Conservation (phyloP, 2,329 filamentous ascomycete genomes). For the Beauveria sp. region DNA sequence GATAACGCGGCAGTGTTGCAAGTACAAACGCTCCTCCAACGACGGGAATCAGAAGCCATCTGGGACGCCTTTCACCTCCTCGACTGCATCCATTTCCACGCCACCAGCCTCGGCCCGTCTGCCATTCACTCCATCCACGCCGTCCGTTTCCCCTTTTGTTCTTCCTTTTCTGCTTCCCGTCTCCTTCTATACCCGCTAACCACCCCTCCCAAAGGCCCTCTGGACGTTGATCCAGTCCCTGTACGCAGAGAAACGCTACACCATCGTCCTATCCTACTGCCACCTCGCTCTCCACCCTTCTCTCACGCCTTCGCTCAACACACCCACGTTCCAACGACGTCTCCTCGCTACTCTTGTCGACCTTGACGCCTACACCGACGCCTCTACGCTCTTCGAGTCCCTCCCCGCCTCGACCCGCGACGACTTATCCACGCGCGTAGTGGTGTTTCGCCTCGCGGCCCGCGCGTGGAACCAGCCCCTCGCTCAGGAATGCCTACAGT, state of each 20-base stretch:
- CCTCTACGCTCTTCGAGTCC: constrained; percentile 36
- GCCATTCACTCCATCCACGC: neutral
- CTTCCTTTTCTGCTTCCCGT: neutral
- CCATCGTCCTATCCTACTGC: constrained; percentile 58
- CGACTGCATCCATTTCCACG: neutral
- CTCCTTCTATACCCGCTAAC: neutral
- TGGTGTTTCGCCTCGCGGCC: constrained; percentile 68
- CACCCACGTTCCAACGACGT: constrained; percentile 63
- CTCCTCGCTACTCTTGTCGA: constrained; percentile 62
- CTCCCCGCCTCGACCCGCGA: constrained; percentile 52
- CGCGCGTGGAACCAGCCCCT: constrained; percentile 47
- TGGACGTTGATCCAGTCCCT: neutral
- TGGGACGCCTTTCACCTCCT: constrained; percentile 7
- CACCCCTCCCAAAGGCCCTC: neutral
- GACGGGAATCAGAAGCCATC: neutral
- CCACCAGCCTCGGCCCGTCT: neutral
- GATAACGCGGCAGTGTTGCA: neutral
- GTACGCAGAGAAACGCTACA: neutral
- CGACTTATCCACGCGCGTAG: constrained; percentile 60
- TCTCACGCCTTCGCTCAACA: constrained; percentile 59
- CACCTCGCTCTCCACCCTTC: constrained; percentile 52
- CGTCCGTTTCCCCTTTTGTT: neutral
- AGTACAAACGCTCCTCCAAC: neutral
- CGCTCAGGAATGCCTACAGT: constrained; percentile 56
- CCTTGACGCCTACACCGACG: constrained; percentile 22